Base-by-base conservation (phyloP, 2,329 filamentous ascomycete genomes). In the Fusarium protoensiforme region DNA sequence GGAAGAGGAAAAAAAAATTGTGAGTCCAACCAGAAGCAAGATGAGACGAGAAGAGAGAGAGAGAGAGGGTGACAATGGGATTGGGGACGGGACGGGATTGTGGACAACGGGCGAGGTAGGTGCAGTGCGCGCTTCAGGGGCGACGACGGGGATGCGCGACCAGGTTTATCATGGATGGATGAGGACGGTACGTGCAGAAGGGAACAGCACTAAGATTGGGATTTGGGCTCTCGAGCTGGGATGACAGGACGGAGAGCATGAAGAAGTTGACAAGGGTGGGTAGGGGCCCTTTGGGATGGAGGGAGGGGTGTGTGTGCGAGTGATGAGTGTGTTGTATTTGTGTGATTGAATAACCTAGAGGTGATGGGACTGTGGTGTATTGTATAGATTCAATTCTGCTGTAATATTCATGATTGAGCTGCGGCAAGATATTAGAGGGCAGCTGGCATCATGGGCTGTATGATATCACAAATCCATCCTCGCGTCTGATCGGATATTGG, bases 101-200 rank as follows among this genome's bases (percentile, higher is more conserved):
- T 48, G 39, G 58, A 46, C 57, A 69, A 69, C 61, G 62, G 61
- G 61, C n/a, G 48, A 54, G 48, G 48, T 54, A 54, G 48, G 48
- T 54, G 31, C 46, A 46, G 20, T 29, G 65, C 46, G 57, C 62
- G 68, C 72, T 71, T 71, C 74, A 73, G 72, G 69, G 72, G 72
- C 57, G 72, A 69, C 60, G 72, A 74, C 72, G 72, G 65, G 72
- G 72, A 74, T 74, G 62, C 51, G 57, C 57, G 72, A 74, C 72
- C 68, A 70, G 72, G 72, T 75, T 74, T 61, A 74, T 69, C 35
- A 60, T 63, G 54, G 69, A 62, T 60, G 46, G 64, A 56, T 48
- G 27, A 56, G 3, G 24, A 5, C 4, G 5, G 65, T 64, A 72
- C 57, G 67, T 61, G 64, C 36, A 65, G 31, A 41, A 65, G 53